Evolutionary conservation across 2,329 filamentous ascomycete species (phyloP).

Genomic region (Aspergillus thermomutatus): DNA sequence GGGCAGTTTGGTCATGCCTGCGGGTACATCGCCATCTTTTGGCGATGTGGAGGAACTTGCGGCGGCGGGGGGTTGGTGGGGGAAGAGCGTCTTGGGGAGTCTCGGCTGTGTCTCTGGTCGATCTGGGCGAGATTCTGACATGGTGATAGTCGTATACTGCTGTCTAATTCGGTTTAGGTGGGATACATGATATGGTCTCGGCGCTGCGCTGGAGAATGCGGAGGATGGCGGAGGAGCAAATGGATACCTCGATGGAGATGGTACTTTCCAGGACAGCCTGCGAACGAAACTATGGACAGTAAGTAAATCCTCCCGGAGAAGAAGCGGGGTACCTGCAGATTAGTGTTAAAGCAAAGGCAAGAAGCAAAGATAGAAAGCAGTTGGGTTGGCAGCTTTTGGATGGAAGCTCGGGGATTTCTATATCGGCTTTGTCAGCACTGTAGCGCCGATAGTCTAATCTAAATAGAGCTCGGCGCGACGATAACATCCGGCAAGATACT

Average conservation of each 20-base stretch:
- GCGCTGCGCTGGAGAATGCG: background rate
- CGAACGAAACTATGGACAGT: background rate
- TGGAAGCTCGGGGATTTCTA: background rate
- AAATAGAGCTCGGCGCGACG: background rate
- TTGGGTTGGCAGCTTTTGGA: background rate
- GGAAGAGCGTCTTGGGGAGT: constrained; percentile 11
- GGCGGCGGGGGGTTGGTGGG: constrained; percentile 10
- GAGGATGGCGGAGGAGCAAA: background rate
- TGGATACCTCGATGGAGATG: background rate
- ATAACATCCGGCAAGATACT: background rate
- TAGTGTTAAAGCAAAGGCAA: background rate
- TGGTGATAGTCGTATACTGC: background rate
- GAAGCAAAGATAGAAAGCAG: background rate
- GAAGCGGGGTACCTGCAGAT: background rate
- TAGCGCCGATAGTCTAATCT: background rate
- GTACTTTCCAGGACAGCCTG: background rate
- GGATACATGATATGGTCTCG: background rate
- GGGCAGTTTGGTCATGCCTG: constrained; percentile 30
- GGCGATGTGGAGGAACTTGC: constrained; percentile 18
- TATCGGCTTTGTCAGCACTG: background rate
- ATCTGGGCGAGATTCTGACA: constrained; percentile 17
- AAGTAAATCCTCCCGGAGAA: background rate
- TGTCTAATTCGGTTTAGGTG: background rate
- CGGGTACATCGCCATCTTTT: constrained; percentile 18
- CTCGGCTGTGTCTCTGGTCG: constrained; percentile 18